These are phyloP conservation scores for Grifola frondosa DNA, from an alignment of 1,284 basidiomycete species.

Conservation along the genomic window DNA sequence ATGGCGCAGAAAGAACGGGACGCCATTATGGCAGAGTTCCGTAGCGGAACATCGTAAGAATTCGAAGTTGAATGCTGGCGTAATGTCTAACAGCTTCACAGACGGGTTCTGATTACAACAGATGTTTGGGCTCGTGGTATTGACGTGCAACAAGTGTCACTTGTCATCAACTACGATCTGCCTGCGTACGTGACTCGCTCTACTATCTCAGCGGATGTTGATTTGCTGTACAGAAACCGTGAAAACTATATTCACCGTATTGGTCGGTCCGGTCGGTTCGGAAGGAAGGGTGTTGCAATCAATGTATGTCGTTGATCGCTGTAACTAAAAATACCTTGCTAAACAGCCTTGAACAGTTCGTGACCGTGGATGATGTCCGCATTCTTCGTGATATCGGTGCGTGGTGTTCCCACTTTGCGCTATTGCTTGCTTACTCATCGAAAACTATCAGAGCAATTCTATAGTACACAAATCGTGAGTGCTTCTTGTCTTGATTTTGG, in stretches of 20 bases:
- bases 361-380: conserved; percentile 87
- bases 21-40: conserved; percentile 98
- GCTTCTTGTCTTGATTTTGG: conserved; percentile 4
- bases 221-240: conserved; percentile 64
- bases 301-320: conserved; percentile 54
- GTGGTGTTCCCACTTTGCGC: conserved; percentile 24
- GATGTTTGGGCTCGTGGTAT: conserved; percentile 99
- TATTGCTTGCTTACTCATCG: conserved; percentile 17
- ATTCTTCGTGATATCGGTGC: conserved; percentile 88
- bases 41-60: conserved; percentile 89
- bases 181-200: conserved; percentile 66
- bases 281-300: conserved; percentile 91
- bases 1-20: conserved; percentile 99
- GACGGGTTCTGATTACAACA: conserved; percentile 93
- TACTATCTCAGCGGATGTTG: not conserved
- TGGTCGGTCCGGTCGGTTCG: conserved; percentile 93
- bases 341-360: conserved; percentile 58
- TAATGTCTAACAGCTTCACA: conserved; percentile 32
- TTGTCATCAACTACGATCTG: conserved; percentile 98
- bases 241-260: conserved; percentile 99
- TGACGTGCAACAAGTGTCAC: conserved; percentile 97
- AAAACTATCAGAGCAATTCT: conserved; percentile 71
- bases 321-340: not conserved
- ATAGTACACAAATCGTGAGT: conserved; percentile 84
- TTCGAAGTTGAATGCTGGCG: no score